Conservation (phyloP, 2,329 filamentous ascomycete genomes). For the Colletotrichum tropicicola region DNA sequence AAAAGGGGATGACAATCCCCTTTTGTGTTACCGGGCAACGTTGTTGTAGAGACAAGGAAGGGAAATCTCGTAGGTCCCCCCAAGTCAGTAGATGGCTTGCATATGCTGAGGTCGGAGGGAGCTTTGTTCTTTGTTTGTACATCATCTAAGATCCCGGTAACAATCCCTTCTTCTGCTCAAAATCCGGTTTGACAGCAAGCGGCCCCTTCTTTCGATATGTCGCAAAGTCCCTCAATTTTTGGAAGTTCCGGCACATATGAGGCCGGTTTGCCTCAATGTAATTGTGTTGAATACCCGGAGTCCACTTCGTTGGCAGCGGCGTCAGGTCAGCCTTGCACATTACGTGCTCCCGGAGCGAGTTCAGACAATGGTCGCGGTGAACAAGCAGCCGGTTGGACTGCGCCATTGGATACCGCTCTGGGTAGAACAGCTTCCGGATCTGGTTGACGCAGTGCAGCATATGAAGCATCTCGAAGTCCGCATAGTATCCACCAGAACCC, state of each 20-base stretch:
- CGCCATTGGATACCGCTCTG: background rate
- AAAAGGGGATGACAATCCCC: too few relatives aligned
- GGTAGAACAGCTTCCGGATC: background rate
- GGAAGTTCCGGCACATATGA: background rate
- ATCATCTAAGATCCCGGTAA: background rate
- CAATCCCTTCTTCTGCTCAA: background rate
- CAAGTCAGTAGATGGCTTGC: too few relatives aligned
- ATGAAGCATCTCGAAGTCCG: background rate
- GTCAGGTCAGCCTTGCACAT: background rate
- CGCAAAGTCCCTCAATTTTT: background rate
- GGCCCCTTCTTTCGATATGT: background rate
- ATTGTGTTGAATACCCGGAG: background rate
- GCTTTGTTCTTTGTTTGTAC: background rate
- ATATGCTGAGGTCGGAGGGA: too few relatives aligned
- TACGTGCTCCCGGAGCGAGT: background rate
- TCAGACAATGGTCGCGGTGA: background rate
- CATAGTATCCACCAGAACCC: background rate
- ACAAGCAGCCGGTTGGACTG: background rate
- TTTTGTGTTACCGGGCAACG: too few relatives aligned
- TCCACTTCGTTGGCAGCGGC: background rate
- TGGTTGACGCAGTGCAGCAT: background rate
- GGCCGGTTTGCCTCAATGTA: background rate
- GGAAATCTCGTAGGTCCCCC: too few relatives aligned
- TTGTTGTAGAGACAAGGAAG: too few relatives aligned
- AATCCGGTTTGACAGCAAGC: background rate